phyloP scores from a whole-genome alignment of 2,329 filamentous ascomycete species.

The Westerdykella ornata region DNA sequence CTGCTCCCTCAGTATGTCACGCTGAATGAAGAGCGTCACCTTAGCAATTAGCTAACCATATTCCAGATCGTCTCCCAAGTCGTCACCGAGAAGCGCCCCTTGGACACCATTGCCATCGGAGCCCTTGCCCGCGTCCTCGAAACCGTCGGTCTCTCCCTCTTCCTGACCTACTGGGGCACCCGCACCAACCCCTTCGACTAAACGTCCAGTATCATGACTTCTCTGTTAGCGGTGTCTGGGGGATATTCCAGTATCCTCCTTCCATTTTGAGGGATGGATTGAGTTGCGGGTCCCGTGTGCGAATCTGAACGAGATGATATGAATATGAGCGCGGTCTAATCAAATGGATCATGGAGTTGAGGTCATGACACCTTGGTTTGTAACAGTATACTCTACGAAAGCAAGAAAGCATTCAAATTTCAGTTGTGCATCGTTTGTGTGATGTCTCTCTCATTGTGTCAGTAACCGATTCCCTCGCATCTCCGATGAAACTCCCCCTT shows the following conservation, averaged over 20 bases:
- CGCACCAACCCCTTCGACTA: slow-evolving; percentile 87
- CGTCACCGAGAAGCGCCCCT: slow-evolving; percentile 82
- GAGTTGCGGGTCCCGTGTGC: slow-evolving; percentile 12
- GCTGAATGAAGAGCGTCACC: neutral
- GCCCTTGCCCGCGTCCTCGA: slow-evolving; percentile 80
- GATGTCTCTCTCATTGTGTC: too few species aligned
- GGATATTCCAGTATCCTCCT: slow-evolving; percentile 3
- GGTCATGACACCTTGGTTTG: too few species aligned
- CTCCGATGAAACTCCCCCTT: too few species aligned
- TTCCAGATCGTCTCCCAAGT: slow-evolving; percentile 75
- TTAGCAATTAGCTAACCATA: slow-evolving; percentile 16
- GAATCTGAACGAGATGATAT: slow-evolving; percentile 17
- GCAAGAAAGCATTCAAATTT: too few species aligned
- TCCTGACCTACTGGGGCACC: slow-evolving; percentile 97
- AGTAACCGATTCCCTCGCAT: too few species aligned
- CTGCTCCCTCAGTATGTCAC: slow-evolving; percentile 71
- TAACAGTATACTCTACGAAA: too few species aligned
- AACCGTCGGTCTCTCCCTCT: slow-evolving; percentile 83
- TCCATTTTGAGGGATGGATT: slow-evolving; percentile 24
- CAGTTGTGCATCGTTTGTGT: too few species aligned
- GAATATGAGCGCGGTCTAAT: neutral
- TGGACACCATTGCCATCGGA: slow-evolving; percentile 84
- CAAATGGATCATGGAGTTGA: too few species aligned
- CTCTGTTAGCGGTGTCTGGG: slow-evolving; percentile 13
- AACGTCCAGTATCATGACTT: slow-evolving; percentile 19